Conservation (phyloP, 1,284 basidiomycete genomes). For the Papiliotrema flavescens region DNA sequence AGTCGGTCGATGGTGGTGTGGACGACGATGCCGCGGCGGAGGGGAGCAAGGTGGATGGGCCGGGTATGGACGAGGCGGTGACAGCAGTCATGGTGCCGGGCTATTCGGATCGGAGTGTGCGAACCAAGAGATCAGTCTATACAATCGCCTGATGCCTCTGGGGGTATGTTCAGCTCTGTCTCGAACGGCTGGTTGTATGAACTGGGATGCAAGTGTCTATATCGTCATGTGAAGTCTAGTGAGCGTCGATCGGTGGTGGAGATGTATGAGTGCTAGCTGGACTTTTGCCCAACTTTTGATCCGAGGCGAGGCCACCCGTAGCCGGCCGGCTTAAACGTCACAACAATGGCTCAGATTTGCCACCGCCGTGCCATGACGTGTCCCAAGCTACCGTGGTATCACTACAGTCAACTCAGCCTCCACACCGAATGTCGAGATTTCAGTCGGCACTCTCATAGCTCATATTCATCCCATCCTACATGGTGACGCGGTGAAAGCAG, state of each 20-base stretch:
- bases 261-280: too few species aligned
- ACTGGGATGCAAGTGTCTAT: too few species aligned
- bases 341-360: background rate
- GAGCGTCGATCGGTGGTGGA: too few species aligned
- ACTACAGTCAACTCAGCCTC: background rate
- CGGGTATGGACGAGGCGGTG: background rate
- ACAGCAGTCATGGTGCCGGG: background rate
- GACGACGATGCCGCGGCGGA: constrained; percentile 8
- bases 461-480: background rate
- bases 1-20: constrained; percentile 17
- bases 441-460: background rate
- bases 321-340: too few species aligned
- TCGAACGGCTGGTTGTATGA: too few species aligned
- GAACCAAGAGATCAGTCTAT: background rate
- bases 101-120: background rate
- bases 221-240: too few species aligned
- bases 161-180: too few species aligned
- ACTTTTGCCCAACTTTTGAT: too few species aligned
- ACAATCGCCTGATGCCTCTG: too few species aligned
- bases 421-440: background rate
- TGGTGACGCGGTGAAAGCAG: background rate
- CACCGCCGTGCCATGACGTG: too few species aligned
- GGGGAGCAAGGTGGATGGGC: constrained; percentile 7
- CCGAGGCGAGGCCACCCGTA: too few species aligned
- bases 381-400: background rate